Evolutionary conservation across 2,329 filamentous ascomycete species (phyloP).

Genomic region (Colletotrichum scovillei): DNA sequence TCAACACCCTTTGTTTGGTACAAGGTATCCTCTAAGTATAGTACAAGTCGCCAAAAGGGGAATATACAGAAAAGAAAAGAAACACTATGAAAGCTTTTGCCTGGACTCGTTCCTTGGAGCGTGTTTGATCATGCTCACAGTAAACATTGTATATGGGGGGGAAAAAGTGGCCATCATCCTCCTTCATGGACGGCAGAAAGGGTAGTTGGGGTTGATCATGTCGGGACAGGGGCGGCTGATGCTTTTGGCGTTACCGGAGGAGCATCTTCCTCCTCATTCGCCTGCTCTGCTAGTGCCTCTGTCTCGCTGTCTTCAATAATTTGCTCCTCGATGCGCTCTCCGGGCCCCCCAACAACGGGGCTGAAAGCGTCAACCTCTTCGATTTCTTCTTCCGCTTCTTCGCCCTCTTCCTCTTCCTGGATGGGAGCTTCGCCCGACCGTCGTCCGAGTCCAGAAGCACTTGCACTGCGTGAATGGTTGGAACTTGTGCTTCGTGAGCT

Average conservation of each 20-base stretch:
- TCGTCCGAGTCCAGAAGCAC: slow-evolving; percentile 71
- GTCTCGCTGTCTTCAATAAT: slow-evolving; percentile 45
- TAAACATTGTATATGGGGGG: slow-evolving; percentile 3
- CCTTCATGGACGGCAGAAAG: neutral
- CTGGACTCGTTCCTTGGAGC: slow-evolving; percentile 10
- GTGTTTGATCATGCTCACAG: slow-evolving; percentile 3
- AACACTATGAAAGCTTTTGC: slow-evolving; percentile 23
- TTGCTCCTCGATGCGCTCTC: slow-evolving; percentile 58
- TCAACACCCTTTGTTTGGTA: slow-evolving; percentile 31
- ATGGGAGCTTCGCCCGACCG: slow-evolving; percentile 82
- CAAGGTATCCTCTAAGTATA: slow-evolving; percentile 35
- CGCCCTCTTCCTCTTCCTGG: slow-evolving; percentile 69
- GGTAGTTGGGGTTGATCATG: slow-evolving; percentile 4
- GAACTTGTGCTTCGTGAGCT: slow-evolving; percentile 50
- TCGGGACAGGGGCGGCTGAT: neutral
- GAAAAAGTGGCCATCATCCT: neutral
- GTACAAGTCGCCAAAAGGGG: slow-evolving; percentile 26
- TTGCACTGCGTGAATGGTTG: slow-evolving; percentile 67
- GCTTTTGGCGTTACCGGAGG: slow-evolving; percentile 25
- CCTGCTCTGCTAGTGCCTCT: slow-evolving; percentile 5
- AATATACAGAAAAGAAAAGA: slow-evolving; percentile 20
- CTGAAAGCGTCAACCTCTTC: slow-evolving; percentile 71
- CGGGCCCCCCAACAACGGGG: slow-evolving; percentile 58
- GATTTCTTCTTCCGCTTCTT: slow-evolving; percentile 59
- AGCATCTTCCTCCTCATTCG: neutral